Percentiles rank a stretch among this genome's conserved stretches.
These are phyloP conservation scores for Fusarium anguioides DNA, from an alignment of 2,329 filamentous ascomycete species.

Conservation along the genomic window DNA sequence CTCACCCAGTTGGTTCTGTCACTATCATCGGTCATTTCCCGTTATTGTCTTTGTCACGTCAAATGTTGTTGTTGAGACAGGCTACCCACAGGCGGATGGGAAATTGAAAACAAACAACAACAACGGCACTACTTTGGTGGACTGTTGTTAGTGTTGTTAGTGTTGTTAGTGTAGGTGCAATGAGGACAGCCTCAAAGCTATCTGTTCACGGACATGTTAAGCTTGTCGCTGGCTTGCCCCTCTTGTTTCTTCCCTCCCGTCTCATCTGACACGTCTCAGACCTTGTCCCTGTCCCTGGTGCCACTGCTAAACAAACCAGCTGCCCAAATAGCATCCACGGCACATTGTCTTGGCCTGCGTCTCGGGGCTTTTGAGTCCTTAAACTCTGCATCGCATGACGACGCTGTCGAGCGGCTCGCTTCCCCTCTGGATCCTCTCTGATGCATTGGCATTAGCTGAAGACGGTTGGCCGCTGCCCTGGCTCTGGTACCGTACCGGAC, in stretches of 20 bases:
- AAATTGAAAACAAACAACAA: background rate
- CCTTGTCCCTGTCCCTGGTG: slow-evolving; percentile 22
- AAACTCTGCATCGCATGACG: slow-evolving; percentile 39
- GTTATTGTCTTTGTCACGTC: slow-evolving; percentile 1
- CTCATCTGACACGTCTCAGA: slow-evolving; percentile 36
- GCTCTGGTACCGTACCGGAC: background rate
- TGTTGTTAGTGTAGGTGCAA: background rate
- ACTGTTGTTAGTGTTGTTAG: background rate
- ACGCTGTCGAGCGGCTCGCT: slow-evolving; percentile 32
- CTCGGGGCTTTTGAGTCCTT: slow-evolving; percentile 33
- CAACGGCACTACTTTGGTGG: background rate
- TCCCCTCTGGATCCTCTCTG: slow-evolving; percentile 20
- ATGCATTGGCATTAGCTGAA: slow-evolving; percentile 36
- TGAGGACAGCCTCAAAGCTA: background rate
- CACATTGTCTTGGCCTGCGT: slow-evolving; percentile 29
- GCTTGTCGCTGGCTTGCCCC: slow-evolving; percentile 19
- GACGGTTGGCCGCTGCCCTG: slow-evolving; percentile 35
- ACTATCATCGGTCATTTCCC: slow-evolving; percentile 9
- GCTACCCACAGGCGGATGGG: too few relatives aligned
- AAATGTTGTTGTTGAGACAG: slow-evolving; percentile 25
- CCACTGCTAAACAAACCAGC: slow-evolving; percentile 18
- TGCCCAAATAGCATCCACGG: slow-evolving; percentile 24
- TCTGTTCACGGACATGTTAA: slow-evolving; percentile 3
- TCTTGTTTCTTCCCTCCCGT: slow-evolving; percentile 23
- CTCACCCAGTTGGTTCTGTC: slow-evolving; percentile 5